Percentiles rank a stretch among this genome's conserved stretches.
These are phyloP conservation scores for Cutaneotrichosporon sp. DNA, from an alignment of 1,284 basidiomycete genomes.

Conservation along the genomic window DNA sequence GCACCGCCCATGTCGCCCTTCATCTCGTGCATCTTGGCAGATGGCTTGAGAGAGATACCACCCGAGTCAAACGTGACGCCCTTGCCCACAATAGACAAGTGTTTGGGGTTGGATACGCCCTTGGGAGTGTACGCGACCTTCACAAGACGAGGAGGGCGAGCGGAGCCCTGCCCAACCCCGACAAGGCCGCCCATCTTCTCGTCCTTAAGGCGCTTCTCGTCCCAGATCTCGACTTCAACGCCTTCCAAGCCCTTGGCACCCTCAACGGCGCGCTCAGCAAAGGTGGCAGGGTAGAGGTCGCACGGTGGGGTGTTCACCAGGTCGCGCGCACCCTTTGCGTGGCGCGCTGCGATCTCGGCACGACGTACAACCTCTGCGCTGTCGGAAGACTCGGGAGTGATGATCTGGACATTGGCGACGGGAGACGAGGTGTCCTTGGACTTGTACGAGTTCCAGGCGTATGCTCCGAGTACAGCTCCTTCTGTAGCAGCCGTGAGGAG, in stretches of 20 bases:
- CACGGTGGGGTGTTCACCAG: constrained; percentile 15
- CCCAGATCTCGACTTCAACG: constrained; percentile 17
- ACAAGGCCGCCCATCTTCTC: constrained; percentile 12
- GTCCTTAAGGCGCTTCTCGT: constrained; percentile 11
- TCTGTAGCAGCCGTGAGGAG: constrained; percentile 13
- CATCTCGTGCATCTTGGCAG: constrained; percentile 19
- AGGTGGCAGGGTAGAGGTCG: constrained; percentile 13
- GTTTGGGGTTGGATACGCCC: constrained; percentile 8
- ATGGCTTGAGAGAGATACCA: constrained; percentile 18
- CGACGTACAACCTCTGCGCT: constrained; percentile 5
- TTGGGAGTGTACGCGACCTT: constrained; percentile 15
- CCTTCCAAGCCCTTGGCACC: constrained; percentile 3
- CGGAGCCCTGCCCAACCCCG: constrained; percentile 16
- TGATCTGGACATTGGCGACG: constrained; percentile 9
- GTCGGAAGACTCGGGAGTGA: not conserved
- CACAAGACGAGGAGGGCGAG: constrained; percentile 13
- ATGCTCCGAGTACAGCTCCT: constrained; percentile 17
- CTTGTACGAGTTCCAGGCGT: constrained; percentile 20
- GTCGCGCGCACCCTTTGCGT: constrained; percentile 16
- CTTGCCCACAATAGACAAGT: constrained; percentile 19
- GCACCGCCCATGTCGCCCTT: constrained; percentile 22
- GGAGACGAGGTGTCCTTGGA: constrained; percentile 11
- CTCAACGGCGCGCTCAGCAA: constrained; percentile 9
- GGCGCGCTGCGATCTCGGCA: constrained; percentile 13
- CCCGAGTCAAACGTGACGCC: constrained; percentile 21